Evolutionary conservation across 2,329 filamentous ascomycete species (phyloP).

Genomic region (Exophiala sideris): DNA sequence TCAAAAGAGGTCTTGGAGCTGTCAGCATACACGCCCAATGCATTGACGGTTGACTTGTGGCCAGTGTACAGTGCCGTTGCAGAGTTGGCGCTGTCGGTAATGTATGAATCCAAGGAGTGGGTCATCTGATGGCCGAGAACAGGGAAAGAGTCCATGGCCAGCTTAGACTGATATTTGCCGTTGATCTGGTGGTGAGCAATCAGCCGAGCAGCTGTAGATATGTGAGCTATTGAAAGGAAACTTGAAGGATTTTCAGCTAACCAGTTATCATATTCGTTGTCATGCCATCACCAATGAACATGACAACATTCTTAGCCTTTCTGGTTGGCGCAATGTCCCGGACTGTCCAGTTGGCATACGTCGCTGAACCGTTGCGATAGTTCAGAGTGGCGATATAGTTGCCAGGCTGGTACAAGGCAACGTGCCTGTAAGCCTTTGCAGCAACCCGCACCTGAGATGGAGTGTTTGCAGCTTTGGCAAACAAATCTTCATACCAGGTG

Average conservation of each 20-base stretch:
- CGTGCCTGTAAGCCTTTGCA: constrained; percentile 71
- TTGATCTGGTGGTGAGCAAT: constrained; percentile 81
- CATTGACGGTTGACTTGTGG: constrained; percentile 80
- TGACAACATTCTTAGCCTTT: constrained; percentile 78
- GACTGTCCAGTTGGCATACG: constrained; percentile 73
- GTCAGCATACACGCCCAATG: constrained; percentile 76
- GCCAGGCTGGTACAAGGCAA: constrained; percentile 74
- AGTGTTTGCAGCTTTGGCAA: constrained; percentile 66
- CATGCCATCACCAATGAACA: constrained; percentile 74
- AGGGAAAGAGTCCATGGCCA: constrained; percentile 79
- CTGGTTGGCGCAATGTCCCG: constrained; percentile 66
- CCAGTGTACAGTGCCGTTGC: constrained; percentile 77
- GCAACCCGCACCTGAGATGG: constrained; percentile 76
- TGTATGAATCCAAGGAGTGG: constrained; percentile 79
- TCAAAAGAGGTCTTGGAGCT: constrained; percentile 70
- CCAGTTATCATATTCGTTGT: constrained; percentile 47
- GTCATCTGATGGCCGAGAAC: constrained; percentile 88
- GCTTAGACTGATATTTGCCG: constrained; percentile 72
- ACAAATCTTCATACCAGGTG: constrained; percentile 79
- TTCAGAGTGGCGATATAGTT: constrained; percentile 71
- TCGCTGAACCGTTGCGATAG: constrained; percentile 71
- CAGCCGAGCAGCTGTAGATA: constrained; percentile 75
- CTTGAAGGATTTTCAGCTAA: constrained; percentile 6
- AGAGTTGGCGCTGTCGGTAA: constrained; percentile 83
- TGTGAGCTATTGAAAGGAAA: neutral